Conservation (phyloP, 176 grass and related monocot genomes). For the Ensete glaucum region DNA sequence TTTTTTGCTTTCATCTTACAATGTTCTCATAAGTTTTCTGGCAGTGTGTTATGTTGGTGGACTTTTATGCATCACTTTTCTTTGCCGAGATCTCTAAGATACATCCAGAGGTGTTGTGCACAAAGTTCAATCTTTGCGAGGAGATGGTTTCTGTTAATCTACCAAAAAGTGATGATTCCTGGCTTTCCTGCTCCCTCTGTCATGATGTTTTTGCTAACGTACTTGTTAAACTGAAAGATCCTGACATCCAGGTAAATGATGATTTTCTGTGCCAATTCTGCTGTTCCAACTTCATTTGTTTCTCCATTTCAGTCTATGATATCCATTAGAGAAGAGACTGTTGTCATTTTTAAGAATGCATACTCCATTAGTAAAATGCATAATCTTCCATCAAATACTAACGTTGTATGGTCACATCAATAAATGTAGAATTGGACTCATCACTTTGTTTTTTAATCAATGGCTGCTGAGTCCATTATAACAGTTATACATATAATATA, state of each 20-base stretch:
- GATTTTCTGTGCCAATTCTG: neutral
- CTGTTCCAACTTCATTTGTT: neutral
- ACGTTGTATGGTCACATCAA: neutral
- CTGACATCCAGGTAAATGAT: slow-evolving; percentile 10
- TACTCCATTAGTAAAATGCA: neutral
- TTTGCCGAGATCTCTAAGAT: slow-evolving; percentile 7
- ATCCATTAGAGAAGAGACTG: neutral
- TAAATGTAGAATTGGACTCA: neutral
- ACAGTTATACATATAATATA: too few relatives aligned
- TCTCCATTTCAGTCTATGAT: neutral
- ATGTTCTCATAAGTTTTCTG: neutral
- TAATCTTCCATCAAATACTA: neutral
- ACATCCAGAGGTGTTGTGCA: slow-evolving; percentile 11
- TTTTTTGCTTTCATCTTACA: neutral
- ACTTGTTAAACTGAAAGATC: slow-evolving; percentile 11
- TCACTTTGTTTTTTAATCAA: neutral
- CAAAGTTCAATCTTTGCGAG: slow-evolving; percentile 12
- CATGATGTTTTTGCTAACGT: slow-evolving; percentile 1
- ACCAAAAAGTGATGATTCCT: neutral
- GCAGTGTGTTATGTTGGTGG: slow-evolving; percentile 12
- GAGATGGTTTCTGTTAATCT: neutral
- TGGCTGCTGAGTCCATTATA: neutral
- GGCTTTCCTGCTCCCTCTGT: neutral
- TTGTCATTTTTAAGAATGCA: neutral
- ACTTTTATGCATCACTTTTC: slow-evolving; percentile 16